These are phyloP conservation scores for Lodderomyces parapsilosis DNA, from an alignment of 1,139 yeast genomes.

Conservation along the genomic window DNA sequence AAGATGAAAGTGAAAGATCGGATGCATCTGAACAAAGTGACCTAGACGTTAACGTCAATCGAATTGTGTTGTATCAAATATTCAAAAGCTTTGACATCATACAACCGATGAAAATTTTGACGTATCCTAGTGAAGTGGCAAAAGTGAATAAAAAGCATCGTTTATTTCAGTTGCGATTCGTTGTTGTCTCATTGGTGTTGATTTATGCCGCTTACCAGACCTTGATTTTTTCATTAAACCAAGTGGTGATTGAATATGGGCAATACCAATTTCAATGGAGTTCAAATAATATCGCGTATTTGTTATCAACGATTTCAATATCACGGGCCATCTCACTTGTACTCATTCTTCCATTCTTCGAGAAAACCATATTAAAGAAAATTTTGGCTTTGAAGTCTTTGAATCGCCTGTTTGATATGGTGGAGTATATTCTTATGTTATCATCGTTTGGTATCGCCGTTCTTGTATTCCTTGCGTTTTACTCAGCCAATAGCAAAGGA, in stretches of 20 bases:
- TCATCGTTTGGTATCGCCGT: constrained; percentile 6
- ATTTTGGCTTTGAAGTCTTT: constrained; percentile 33
- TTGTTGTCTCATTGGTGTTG: constrained; percentile 44
- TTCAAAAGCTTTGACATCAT: constrained; percentile 26
- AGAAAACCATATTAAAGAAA: constrained; percentile 28
- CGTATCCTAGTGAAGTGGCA: constrained; percentile 8
- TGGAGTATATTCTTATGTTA: constrained; percentile 44
- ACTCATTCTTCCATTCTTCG: constrained; percentile 32
- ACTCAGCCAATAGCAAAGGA: constrained; percentile 15
- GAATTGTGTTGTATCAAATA: constrained; percentile 4
- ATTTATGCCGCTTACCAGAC: constrained; percentile 34
- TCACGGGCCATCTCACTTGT: constrained; percentile 33
- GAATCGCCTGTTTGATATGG: constrained; percentile 47
- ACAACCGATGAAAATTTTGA: constrained; percentile 34
- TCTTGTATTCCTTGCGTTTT: constrained; percentile 8
- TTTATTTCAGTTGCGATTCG: constrained; percentile 21
- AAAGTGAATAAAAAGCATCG: constrained; percentile 7
- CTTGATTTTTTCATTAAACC: constrained; percentile 37
- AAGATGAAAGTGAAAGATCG: neutral
- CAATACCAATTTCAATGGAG: constrained; percentile 59
- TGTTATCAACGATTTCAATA: constrained; percentile 54
- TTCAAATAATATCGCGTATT: constrained; percentile 56
- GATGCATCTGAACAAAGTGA: neutral
- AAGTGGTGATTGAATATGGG: constrained; percentile 50
- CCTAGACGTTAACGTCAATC: neutral